Evolutionary conservation across 192 early-diverging fungal species (phyloP), one percentile per base, ranked within the genome.

Genomic region (Coemansia sp.): DNA sequence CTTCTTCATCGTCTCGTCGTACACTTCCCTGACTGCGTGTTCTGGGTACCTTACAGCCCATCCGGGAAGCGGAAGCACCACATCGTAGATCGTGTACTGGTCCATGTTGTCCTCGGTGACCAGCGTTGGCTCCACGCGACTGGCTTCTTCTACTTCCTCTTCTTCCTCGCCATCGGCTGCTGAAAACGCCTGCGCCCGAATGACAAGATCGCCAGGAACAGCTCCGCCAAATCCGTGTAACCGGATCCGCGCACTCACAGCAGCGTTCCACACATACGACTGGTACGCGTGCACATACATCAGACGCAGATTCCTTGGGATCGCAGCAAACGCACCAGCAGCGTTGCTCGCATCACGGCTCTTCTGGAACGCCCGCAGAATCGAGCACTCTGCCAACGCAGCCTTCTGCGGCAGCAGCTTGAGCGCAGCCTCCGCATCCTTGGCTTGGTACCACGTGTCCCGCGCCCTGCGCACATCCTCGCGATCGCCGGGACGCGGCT

Each of bases 221-320:
- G 91, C 82, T 0, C 76, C 81, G 7, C 62, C 70, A 13, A 73
- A 53, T 23, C 95, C 96, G 72, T 86, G 94, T 54, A 84, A 26
- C 0, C 77, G 70, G 40, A 95, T 70, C 21, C 96, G 86, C 68
- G 90, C 87, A 53, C 90, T 89, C 11, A 89, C 94, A 23, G 92
- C 89, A 47, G 86, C 59, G 79, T 99, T 99, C 96, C 96, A 99
- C 16, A 98, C 77, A 57, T 85, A 92, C 19, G 93, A 95, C 84
- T 99, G 98, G 69, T 97, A 98, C 11, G 95, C 91, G 77, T 99
- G 98, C 49, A 94, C 85, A 79, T 99, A 99, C 91, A 99, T 93
- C 26, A 91, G 65, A 3, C 90, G 76, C 80, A 98, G 77, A 75
- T 93, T 94, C 43, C 91, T 83, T 50, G 95, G 95, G 23, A 98